Evolutionary conservation across 148 eudicot genomes (phyloP), one percentile per base, ranked within the genome.

Genomic region (Rhododendron vialii): DNA sequence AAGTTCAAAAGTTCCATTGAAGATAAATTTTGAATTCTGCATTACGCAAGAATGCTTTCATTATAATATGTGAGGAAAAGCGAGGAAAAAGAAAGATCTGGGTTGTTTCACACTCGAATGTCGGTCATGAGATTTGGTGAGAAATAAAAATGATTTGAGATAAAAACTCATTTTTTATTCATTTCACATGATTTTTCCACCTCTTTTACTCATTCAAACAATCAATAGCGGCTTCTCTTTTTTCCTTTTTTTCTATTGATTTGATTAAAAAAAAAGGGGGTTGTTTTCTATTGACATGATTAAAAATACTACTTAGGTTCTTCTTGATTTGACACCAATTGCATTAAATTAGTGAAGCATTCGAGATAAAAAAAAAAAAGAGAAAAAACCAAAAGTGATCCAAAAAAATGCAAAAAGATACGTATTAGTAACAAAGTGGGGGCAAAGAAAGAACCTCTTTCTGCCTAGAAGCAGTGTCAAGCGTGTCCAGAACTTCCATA

Each of bases 391-490:
- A n/a, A 65, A 2, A 41, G 43, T 65, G 24, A 57, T n/a, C 10
- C 11, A 9, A n/a, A 10, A 65, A n/a, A 65, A 11, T 65, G 13
- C 30, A 65, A 65, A 26, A n/a, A n/a, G 4, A 65, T 10, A n/a
- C 30, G 0, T 63, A n/a, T 36, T 41, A 41, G 7, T 41, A 41
- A 63, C 28, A 2, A 63, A 24, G 1, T 24, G 28, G 3, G 26
- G n/a, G 2, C 13, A 1, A 35, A 20, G 3, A 26, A 95, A 41
- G 43, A 47, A 47, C 99, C 98, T 96, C 94, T 87, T 92, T 95
- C 87, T 92, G 95, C 22, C 95, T 89, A 57, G 94, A 78, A 88
- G 91, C 96, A 73, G 96, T 92, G 86, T 96, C 97, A 80, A 95
- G 92, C 90, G 89, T 88, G 36, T 96, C 98, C 35, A 96, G 95